These are phyloP conservation scores for Nowakowskiella sp. DNA, from an alignment of 192 early-diverging fungal genomes.

Conservation along the genomic window DNA sequence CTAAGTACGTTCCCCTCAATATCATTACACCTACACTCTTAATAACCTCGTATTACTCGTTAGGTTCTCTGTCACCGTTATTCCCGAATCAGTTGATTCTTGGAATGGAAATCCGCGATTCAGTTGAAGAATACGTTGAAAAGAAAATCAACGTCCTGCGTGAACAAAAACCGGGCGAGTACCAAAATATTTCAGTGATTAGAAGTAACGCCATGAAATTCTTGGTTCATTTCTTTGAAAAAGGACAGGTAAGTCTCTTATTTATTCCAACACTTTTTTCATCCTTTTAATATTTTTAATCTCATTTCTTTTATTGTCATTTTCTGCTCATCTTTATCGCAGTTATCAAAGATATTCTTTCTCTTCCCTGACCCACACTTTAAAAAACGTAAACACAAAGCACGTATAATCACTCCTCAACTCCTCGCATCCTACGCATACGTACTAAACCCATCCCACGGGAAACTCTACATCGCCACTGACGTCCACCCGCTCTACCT, in stretches of 20 bases:
- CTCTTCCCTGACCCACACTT: slow-evolving; percentile 99
- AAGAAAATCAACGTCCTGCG: slow-evolving; percentile 73
- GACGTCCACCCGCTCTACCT: slow-evolving; percentile 81
- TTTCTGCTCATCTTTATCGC: background rate
- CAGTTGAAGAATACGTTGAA: slow-evolving; percentile 89
- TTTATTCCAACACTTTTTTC: too few species aligned
- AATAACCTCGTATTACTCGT: background rate
- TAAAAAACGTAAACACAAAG: slow-evolving; percentile 97
- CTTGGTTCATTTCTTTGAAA: slow-evolving; percentile 93
- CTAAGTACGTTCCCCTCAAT: background rate
- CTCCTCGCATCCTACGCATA: slow-evolving; percentile 97
- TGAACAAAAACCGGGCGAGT: slow-evolving; percentile 55
- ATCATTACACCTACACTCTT: background rate
- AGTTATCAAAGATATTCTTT: slow-evolving; percentile 94
- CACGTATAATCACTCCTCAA: slow-evolving; percentile 83
- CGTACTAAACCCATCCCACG: slow-evolving; percentile 72
- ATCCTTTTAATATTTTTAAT: too few species aligned
- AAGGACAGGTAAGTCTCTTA: slow-evolving; percentile 76
- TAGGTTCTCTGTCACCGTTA: slow-evolving; percentile 70
- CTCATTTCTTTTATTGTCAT: slow-evolving; percentile 3
- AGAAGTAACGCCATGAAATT: slow-evolving; percentile 99
- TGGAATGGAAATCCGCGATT: slow-evolving; percentile 98
- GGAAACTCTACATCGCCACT: slow-evolving; percentile 92
- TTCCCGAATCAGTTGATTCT: slow-evolving; percentile 90
- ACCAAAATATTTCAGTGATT: slow-evolving; percentile 94